phyloP scores from a whole-genome alignment of 2,329 filamentous ascomycete genomes.

The Trichoderma sp. region DNA sequence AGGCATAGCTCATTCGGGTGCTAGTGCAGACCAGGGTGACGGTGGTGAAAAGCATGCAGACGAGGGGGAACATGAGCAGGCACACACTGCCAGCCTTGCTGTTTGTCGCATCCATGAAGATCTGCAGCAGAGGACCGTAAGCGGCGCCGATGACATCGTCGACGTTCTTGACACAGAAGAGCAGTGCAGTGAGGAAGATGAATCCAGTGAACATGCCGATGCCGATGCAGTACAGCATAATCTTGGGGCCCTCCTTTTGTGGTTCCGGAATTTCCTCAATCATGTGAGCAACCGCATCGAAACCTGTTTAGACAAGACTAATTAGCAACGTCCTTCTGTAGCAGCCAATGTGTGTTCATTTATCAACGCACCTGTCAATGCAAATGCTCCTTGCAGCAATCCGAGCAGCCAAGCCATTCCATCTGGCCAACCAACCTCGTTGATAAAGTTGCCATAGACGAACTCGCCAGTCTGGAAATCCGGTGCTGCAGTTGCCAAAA shows the following conservation, averaged over 20 bases:
- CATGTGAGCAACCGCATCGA: conserved; percentile 50
- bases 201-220: conserved; percentile 64
- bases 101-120: conserved; percentile 61
- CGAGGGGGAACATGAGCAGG: conserved; percentile 62
- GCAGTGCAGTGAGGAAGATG: conserved; percentile 58
- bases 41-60: conserved; percentile 63
- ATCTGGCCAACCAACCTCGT: conserved; percentile 66
- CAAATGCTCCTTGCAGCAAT: conserved; percentile 50
- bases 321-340: not conserved
- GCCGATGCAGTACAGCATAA: conserved; percentile 62
- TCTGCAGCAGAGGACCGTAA: conserved; percentile 59
- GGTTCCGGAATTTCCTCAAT: conserved; percentile 59
- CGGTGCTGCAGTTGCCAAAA: conserved; percentile 63
- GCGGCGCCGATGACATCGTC: conserved; percentile 53
- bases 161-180: conserved; percentile 62
- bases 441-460: conserved; percentile 66
- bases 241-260: conserved; percentile 57
- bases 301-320: conserved; percentile 30
- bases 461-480: conserved; percentile 62
- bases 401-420: conserved; percentile 59
- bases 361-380: conserved; percentile 36
- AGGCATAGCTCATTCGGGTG: conserved; percentile 65
- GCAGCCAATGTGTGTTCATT: not conserved
- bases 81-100: conserved; percentile 62
- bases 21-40: conserved; percentile 64